Evolutionary conservation across 768 basidiomycete species (phyloP), one percentile per base, ranked within the genome.

Genomic region (Mycena alexandri): DNA sequence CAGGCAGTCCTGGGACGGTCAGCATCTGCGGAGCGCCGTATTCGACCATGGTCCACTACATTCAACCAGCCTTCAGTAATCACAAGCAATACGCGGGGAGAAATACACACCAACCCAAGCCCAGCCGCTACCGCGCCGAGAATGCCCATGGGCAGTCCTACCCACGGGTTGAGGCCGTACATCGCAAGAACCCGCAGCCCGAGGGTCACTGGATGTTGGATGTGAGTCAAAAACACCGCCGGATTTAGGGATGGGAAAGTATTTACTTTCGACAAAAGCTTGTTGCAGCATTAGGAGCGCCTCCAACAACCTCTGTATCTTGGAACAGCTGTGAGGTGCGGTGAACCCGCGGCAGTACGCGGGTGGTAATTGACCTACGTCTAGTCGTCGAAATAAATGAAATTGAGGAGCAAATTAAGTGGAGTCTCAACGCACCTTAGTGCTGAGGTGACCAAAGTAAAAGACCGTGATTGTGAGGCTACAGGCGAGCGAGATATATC

Each of bases 31-130:
- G 70, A 2, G 61, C n/a, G 3, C 70, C 61, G 24, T 41, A 64
- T 14, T 61, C 21, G 52, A 67, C 48, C 13, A 64, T 50, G 7
- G 70, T 71, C 70, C 70, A 71, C 70, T 71, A 36, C n/a, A 7
- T 16, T 19, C 13, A 16, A 16, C 24, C 5, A 9, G 17, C 10
- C 41, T 17, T 43, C 21, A 38, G 14, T n/a, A n/a, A n/a, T 9
- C 22, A 33, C 5, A 16, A 34, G 6, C 14, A 59, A 29, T 29
- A 12, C 33, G 21, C 19, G 11, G 29, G 13, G 25, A 11, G 34
- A 34, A 25, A 3, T 52, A 63, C 70, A 1, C 2, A 67, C 70
- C 34, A 67, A 19, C 1, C 62, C 70, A 14, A 71, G 70, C 0
- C 36, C 66, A 14, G 25, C 44, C 8, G 62, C 41, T 52, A 64